These are phyloP conservation scores for Thelonectria olida DNA, from an alignment of 2,329 filamentous ascomycete genomes.

Conservation along the genomic window DNA sequence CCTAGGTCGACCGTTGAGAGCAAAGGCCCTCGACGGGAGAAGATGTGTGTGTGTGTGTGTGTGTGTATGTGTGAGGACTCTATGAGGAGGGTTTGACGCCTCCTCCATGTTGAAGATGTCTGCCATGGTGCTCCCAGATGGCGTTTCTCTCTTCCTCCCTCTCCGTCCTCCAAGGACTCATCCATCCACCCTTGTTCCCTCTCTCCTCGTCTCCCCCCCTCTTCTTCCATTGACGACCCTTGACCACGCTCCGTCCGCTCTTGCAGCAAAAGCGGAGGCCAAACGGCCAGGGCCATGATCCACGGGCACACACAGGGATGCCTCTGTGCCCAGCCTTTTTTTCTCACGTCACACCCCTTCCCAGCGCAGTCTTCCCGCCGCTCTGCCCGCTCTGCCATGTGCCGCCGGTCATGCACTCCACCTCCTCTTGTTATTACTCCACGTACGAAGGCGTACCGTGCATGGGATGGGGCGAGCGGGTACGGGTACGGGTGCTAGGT, in stretches of 20 bases:
- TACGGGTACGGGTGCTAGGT: not conserved
- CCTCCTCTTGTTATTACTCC: not conserved
- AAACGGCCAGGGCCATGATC: conserved; percentile 6
- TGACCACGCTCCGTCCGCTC: conserved; percentile 8
- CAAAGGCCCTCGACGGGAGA: too few species aligned
- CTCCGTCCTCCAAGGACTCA: not conserved
- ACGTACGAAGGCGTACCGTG: not conserved
- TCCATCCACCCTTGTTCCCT: conserved; percentile 15
- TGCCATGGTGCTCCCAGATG: too few species aligned
- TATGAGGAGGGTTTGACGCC: too few species aligned
- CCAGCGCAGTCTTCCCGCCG: not conserved
- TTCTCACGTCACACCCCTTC: not conserved
- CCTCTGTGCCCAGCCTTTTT: not conserved
- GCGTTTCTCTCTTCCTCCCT: not conserved
- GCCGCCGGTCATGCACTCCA: conserved; percentile 15
- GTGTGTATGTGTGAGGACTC: too few species aligned
- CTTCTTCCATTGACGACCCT: too few species aligned
- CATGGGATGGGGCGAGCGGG: not conserved
- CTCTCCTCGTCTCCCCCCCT: conserved; percentile 11
- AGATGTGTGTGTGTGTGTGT: too few species aligned
- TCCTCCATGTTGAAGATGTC: too few species aligned
- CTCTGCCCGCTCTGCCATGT: conserved; percentile 8
- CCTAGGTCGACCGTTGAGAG: too few species aligned
- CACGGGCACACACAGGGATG: too few species aligned
- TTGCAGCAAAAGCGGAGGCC: conserved; percentile 1